Evolutionary conservation across 768 basidiomycete genomes (phyloP), one percentile per base, ranked within the genome.

Genomic region (Galerina marginata): DNA sequence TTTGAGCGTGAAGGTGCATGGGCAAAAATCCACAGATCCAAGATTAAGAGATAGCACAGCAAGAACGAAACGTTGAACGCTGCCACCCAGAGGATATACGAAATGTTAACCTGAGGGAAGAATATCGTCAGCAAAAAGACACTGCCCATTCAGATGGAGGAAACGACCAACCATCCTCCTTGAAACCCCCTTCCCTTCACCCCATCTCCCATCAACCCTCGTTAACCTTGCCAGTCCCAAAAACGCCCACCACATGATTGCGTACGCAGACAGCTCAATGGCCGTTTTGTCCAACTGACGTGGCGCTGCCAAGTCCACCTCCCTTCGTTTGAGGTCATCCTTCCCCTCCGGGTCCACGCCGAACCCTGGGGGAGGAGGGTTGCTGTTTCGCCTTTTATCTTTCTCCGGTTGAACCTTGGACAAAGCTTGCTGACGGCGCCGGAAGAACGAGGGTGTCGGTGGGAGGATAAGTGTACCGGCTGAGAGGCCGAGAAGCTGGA

Each of bases 61-160:
- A 98, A 76, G 77, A 95, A 95, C 2, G 88, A 83, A 0, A 89
- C 88, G 71, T 98, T 99, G 85, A 86, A 96, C 9, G 93, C 95
- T 1, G 86, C 83, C 7, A 91, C 83, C 95, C 96, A 98, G 15
- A 95, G 73, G 38, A 95, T 86, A 73, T 99, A 99, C 4, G 91
- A 83, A 33, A 94, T 66, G 68, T 99, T 98, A 46, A 89, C 92
- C 95, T 96, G 65, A 10, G 43, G 43, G 40, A 44, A 26, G 25
- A 44, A 43, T 7, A 1, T 33, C 29, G 29, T 33, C 29, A 33
- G 29, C 29, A 36, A n/a, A 43, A 44, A 40, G 38, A 11, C 40
- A 33, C 2, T 40, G 47, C 29, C 16, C 5, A 56, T 42, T 23
- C 6, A 37, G 25, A 33, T 7, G 29, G 29, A 38, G 23, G 23